Evolutionary conservation across 305 asterid species (phyloP), one percentile per base, ranked within the genome.

Genomic region (Solanum hybrid): DNA sequence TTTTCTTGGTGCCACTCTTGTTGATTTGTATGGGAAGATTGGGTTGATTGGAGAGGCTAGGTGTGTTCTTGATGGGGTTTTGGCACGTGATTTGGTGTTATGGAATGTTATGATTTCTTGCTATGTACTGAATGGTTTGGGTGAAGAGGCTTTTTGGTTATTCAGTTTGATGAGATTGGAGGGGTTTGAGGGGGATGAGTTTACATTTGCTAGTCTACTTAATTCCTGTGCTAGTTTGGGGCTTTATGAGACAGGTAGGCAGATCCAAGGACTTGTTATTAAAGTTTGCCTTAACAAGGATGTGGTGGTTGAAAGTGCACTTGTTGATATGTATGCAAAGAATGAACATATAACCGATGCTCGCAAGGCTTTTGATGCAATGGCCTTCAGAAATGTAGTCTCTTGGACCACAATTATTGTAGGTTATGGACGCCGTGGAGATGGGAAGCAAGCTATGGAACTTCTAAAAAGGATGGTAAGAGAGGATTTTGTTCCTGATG

Each of bases 281-380:
- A 93, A 76, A 51, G 77, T 41, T 31, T 86, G 89, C 89, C 73
- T 72, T 77, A 89, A 89, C 89, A 32, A 34, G 17, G 92, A 93
- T 41, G 89, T 93, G 77, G 89, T 90, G 82, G 89, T 91, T 29
- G 88, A 90, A 12, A 91, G 93, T 80, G 91, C 92, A 61, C 91
- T 91, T 12, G 85, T 91, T 91, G 90, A 93, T 87, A 93, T 93
- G 94, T 91, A 93, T 89, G 93, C 91, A 5, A 93, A 93, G 89
- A 89, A 80, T 82, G 83, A 87, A 81, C 79, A 39, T 70, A 45
- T 90, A 78, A 13, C 11, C 7, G 90, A 90, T 80, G 92, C 93
- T 39, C 89, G 91, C 84, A 86, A 89, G 85, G 92, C 88, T 85
- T 93, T 93, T 82, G 92, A 89, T 31, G 80, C 26, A 11, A 89